Evolutionary conservation across 1,284 basidiomycete genomes (phyloP).

Genomic region (Irpex rosettiformis): DNA sequence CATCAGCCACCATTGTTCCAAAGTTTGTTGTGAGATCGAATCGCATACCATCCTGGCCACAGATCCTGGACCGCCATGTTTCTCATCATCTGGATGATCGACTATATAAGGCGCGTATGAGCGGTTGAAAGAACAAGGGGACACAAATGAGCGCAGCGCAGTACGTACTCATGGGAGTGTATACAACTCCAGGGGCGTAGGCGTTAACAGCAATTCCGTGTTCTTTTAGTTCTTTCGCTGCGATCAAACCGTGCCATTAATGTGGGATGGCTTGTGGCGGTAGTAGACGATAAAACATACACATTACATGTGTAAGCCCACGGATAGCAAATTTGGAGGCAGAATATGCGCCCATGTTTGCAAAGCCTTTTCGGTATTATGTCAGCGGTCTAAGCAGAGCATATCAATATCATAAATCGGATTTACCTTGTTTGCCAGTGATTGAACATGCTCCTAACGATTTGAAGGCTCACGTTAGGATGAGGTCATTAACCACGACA

Average conservation of each 20-base stretch:
- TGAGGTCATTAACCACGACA: neutral
- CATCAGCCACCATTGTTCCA: neutral
- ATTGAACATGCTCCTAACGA: neutral
- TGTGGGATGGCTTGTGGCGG: neutral
- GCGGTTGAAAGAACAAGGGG: neutral
- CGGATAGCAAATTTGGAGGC: conserved; percentile 28
- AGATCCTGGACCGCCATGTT: conserved; percentile 5
- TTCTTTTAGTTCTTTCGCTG: conserved; percentile 16
- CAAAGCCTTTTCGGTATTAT: conserved; percentile 2
- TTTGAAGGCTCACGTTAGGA: neutral
- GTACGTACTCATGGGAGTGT: conserved; percentile 16
- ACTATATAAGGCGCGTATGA: neutral
- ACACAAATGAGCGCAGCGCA: neutral
- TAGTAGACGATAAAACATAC: conserved; percentile 7
- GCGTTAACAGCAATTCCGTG: conserved; percentile 20
- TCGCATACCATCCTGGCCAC: conserved; percentile 2
- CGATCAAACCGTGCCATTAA: neutral
- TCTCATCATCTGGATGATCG: neutral
- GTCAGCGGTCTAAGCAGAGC: neutral
- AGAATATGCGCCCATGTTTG: conserved; percentile 15
- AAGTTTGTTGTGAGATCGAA: neutral
- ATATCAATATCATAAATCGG: neutral
- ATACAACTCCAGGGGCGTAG: conserved; percentile 18
- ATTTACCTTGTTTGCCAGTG: neutral
- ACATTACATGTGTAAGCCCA: conserved; percentile 23